Evolutionary conservation across 1,284 basidiomycete genomes (phyloP).

Genomic region (Rhizoctonia solani): DNA sequence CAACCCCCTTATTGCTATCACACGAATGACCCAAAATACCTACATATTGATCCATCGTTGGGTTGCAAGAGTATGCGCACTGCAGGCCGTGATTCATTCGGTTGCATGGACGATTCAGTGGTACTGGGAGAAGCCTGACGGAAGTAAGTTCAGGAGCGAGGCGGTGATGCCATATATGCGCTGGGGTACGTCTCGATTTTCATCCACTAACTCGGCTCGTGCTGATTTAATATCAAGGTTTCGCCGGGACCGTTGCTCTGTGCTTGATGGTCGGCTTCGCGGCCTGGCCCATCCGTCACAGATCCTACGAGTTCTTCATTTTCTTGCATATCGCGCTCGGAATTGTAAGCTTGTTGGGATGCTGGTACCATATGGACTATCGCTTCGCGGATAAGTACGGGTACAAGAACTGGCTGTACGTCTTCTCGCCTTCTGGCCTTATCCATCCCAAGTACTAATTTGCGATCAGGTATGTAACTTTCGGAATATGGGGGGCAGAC

Average conservation of each 20-base stretch:
- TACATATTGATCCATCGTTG: slow-evolving; percentile 24
- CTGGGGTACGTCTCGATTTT: slow-evolving; percentile 19
- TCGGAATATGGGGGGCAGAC: slow-evolving; percentile 30
- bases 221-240: not conserved
- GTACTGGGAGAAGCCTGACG: slow-evolving; percentile 19
- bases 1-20: slow-evolving; percentile 19
- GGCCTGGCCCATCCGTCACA: slow-evolving; percentile 7
- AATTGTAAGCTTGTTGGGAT: slow-evolving; percentile 7
- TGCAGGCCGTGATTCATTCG: slow-evolving; percentile 27
- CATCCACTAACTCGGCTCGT: not conserved
- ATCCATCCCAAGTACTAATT: not conserved
- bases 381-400: slow-evolving; percentile 22
- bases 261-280: slow-evolving; percentile 30
- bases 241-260: slow-evolving; percentile 8
- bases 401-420: slow-evolving; percentile 32
- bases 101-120: slow-evolving; percentile 28
- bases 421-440: not conserved
- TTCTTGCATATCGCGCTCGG: slow-evolving; percentile 15
- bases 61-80: slow-evolving; percentile 18
- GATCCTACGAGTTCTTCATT: slow-evolving; percentile 30
- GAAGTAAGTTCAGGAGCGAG: slow-evolving; percentile 3
- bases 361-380: slow-evolving; percentile 29
- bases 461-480: slow-evolving; percentile 9
- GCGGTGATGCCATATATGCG: slow-evolving; percentile 28
- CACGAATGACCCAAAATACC: slow-evolving; percentile 17